Evolutionary conservation across 2,329 filamentous ascomycete species (phyloP), one percentile per base, ranked within the genome.

Genomic region (Ophiocordyceps camponoti-leonardi): DNA sequence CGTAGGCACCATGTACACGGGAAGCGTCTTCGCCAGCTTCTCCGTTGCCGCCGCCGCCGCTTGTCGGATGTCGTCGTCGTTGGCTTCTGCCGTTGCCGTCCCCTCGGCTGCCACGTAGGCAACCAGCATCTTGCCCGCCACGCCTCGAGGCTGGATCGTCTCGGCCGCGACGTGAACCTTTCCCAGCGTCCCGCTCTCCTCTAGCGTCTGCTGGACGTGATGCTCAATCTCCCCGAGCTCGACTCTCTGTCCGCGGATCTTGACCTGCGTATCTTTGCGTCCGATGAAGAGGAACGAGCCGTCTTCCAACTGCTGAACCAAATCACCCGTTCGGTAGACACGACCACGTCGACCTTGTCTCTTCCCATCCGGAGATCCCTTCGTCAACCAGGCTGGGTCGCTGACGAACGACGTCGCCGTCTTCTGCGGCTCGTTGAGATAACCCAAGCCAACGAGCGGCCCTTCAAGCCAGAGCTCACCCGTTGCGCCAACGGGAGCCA

Each of bases 361-460:
- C 54, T 39, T 4, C 45, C 45, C 7, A 8, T 33, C 14, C 39
- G 50, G 2, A 37, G 16, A 0, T 1, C 20, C 1, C 45, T 6
- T 1, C 37, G 10, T 10, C 0, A 55, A 46, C 51, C 52, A 58
- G 0, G 62, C 61, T 30, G 64, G 60, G 20, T 60, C 54, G 20
- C 72, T 60, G 45, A 75, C 45, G 26, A 56, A 77, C 0, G 61
- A 58, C n/a, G 62, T 62, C 2, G 56, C 53, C 0, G 72, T 75
- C 49, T 69, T 68, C 18, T 56, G 55, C 0, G 58, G 52, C 18
- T 71, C 64, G 40, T 69, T 64, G 14, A 73, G 56, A 47, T 77
- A 77, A 12, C 69, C 71, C 19, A 62, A 55, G 10, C 64, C 69
- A 12, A 77, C 56, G 4, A 64, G 60, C 2, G 68, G 67, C 0